Evolutionary conservation across 768 basidiomycete genomes (phyloP), one percentile per base, ranked within the genome.

Genomic region (Suillus hirtellus): DNA sequence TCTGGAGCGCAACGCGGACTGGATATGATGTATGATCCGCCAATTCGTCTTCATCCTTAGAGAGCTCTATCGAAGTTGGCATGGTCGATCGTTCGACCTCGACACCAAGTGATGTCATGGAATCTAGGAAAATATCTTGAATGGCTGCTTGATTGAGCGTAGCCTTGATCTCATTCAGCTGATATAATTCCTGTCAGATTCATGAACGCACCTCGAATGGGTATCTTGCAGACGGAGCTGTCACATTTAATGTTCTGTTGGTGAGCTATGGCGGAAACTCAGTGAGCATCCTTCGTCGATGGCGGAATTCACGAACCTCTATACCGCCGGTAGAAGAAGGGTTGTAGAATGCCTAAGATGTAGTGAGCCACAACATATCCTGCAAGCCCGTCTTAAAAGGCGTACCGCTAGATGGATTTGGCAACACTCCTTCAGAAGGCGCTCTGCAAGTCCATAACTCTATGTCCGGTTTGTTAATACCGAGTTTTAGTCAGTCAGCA

Each of bases 391-490:
- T 34, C 2, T n/a, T 19, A 64, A 49, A 35, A 35, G 27, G 73
- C 84, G 67, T 68, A 91, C 90, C 43, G 86, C 86, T 73, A 85
- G 80, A 64, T 89, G 82, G 76, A 93, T 78, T 60, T 87, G 86
- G 66, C 84, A 84, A 7, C 82, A 89, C 71, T 89, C 82, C 27
- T 74, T 78, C 27, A 91, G 63, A 11, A 92, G 69, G 8, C 84
- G 81, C 12, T 90, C 87, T 4, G 80, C 86, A 3, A 92, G 76
- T 6, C 90, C 90, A 73, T 92, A 92, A 64, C 90, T 93, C 90
- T 92, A 63, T 14, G 17, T 35, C 12, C 21, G 1, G 11, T 24
- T 49, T 49, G 47, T 27, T 7, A 34, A 43, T 31, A n/a, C 17
- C 6, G 11, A 62, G 55, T 19, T 21, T 10, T 3, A 9, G 34